These are phyloP conservation scores for Phaeosphaeriaceae sp. DNA, from an alignment of 2,329 filamentous ascomycete species.

Conservation along the genomic window DNA sequence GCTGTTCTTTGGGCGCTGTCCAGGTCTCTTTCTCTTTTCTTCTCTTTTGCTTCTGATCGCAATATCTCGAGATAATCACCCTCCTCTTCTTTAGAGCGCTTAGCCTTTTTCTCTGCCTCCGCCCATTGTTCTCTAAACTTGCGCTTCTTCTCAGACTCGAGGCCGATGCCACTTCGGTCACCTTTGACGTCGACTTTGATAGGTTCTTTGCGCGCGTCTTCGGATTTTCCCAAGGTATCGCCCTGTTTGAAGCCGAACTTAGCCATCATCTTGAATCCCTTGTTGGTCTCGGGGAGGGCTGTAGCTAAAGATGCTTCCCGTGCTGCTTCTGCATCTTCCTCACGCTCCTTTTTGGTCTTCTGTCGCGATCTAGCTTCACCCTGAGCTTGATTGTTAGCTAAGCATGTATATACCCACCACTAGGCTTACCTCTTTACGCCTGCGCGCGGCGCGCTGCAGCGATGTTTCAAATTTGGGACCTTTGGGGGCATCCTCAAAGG, in stretches of 20 bases:
- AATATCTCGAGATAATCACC: conserved; percentile 45
- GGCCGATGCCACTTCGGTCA: conserved; percentile 80
- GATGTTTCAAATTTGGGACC: conserved; percentile 64
- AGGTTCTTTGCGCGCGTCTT: conserved; percentile 68
- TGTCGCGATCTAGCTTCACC: conserved; percentile 37
- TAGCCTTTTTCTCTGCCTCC: conserved; percentile 38
- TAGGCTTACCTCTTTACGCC: conserved; percentile 56
- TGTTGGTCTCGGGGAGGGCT: conserved; percentile 74
- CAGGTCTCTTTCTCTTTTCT: conserved; percentile 68
- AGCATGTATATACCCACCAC: neutral
- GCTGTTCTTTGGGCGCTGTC: conserved; percentile 82
- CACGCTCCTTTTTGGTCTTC: conserved; percentile 83
- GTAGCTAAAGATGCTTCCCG: conserved; percentile 79
- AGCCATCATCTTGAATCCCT: conserved; percentile 95
- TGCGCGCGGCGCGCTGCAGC: conserved; percentile 63
- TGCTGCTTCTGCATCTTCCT: conserved; percentile 72
- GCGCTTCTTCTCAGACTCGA: conserved; percentile 82
- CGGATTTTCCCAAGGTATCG: conserved; percentile 72
- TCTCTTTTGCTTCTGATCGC: conserved; percentile 43
- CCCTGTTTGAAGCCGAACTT: conserved; percentile 89
- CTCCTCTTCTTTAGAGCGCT: conserved; percentile 55
- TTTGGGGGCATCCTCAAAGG: conserved; percentile 70
- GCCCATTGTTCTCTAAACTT: conserved; percentile 59
- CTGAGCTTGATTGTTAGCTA: conserved; percentile 24
- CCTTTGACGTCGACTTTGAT: conserved; percentile 79